phyloP scores from a whole-genome alignment of 2,329 filamentous ascomycete genomes.

The Phaeoacremonium minimum region DNA sequence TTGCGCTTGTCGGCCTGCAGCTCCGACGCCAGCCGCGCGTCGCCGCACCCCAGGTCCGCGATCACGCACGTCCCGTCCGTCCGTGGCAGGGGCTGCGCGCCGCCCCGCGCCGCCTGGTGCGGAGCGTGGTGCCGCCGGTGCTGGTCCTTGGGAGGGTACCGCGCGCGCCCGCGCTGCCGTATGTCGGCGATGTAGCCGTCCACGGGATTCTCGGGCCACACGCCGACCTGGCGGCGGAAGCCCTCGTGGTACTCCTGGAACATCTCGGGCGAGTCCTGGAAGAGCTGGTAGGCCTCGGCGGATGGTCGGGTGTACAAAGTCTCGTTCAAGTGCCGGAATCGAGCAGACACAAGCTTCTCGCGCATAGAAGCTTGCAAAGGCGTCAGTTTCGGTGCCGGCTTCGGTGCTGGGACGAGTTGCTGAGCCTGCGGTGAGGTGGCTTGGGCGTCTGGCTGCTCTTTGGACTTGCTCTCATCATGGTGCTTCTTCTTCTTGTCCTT shows the following conservation, averaged over 20 bases:
- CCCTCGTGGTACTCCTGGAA: conserved; percentile 96
- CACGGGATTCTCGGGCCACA: conserved; percentile 96
- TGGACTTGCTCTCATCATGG: conserved; percentile 11
- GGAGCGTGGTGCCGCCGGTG: conserved; percentile 12
- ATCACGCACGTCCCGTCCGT: conserved; percentile 71
- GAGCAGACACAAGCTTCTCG: conserved; percentile 88
- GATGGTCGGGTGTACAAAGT: conserved; percentile 93
- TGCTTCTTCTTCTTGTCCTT: conserved; percentile 25
- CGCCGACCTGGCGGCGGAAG: conserved; percentile 90
- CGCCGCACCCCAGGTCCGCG: conserved; percentile 90
- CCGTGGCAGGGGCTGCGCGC: conserved; percentile 58
- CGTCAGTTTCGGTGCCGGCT: conserved; percentile 60
- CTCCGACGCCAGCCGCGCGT: conserved; percentile 72
- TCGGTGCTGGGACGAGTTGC: conserved; percentile 4
- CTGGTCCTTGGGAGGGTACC: conserved; percentile 12
- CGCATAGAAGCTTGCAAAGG: conserved; percentile 93
- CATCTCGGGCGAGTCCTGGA: conserved; percentile 82
- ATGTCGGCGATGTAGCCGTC: conserved; percentile 78
- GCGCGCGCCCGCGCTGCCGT: conserved; percentile 58
- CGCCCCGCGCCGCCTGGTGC: conserved; percentile 16
- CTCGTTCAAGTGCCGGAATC: conserved; percentile 96
- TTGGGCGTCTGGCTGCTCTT: conserved; percentile 11
- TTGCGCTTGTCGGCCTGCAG: conserved; percentile 61
- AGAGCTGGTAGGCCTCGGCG: conserved; percentile 74
- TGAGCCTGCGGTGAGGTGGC: conserved; percentile 11